Conservation (phyloP, 352 stramenopile species). For the Halophytophthora polymorphica region DNA sequence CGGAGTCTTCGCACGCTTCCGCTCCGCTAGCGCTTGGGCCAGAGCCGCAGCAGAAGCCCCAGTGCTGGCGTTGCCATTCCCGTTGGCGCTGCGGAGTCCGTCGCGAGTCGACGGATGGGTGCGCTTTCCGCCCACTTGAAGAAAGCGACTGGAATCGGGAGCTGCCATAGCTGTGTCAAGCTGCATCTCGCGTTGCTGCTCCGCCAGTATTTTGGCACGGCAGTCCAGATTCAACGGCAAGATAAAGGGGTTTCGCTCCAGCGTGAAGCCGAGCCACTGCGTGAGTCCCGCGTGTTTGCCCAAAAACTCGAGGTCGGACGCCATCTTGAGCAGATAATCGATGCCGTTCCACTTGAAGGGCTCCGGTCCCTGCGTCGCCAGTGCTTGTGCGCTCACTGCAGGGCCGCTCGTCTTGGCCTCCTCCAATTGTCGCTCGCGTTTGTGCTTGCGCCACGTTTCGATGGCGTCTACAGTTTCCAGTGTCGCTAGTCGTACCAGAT, state of each 20-base stretch:
- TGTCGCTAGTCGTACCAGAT: conserved; percentile 81
- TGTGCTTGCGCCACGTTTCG: conserved; percentile 59
- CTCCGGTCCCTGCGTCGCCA: conserved; percentile 18
- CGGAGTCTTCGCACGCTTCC: conserved; percentile 62
- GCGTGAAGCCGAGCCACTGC: conserved; percentile 83
- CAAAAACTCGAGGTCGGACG: conserved; percentile 89
- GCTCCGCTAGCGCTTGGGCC: conserved; percentile 30
- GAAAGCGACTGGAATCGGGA: conserved; percentile 35
- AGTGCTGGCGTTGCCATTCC: neutral
- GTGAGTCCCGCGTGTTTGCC: conserved; percentile 68
- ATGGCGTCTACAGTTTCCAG: conserved; percentile 90
- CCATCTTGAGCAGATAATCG: conserved; percentile 91
- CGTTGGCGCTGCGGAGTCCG: conserved; percentile 3
- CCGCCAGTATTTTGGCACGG: conserved; percentile 20
- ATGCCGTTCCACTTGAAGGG: conserved; percentile 88
- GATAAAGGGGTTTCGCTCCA: conserved; percentile 88
- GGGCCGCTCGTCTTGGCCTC: neutral
- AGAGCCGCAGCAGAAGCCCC: conserved; percentile 21
- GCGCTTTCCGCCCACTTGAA: conserved; percentile 65
- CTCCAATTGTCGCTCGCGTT: conserved; percentile 6
- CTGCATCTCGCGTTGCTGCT: neutral
- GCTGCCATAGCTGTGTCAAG: neutral
- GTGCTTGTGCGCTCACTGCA: neutral
- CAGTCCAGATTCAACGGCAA: conserved; percentile 78
- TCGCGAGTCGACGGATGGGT: conserved; percentile 5